phyloP scores from a whole-genome alignment of 139 green algal genomes.

The Closterium sp. region DNA sequence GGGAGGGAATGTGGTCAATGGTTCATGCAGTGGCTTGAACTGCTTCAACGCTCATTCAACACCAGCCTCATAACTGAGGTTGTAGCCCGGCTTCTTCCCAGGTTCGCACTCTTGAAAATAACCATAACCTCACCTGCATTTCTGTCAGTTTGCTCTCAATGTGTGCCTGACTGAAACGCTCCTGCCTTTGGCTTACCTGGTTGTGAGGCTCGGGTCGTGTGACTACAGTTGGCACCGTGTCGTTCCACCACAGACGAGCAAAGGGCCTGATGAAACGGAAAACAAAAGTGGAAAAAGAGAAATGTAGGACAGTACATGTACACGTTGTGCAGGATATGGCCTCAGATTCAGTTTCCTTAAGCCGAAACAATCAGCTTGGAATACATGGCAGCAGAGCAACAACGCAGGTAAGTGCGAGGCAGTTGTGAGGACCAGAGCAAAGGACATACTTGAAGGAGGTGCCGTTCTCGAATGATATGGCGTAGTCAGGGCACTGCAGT shows the following conservation, averaged over 20 bases:
- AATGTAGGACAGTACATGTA: constrained; percentile 2
- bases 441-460: constrained; percentile 6
- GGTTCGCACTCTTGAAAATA: too few species aligned
- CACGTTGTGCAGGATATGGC: neutral
- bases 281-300: neutral
- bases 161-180: too few species aligned
- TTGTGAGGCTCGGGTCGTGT: constrained; percentile 83
- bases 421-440: neutral
- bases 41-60: too few species aligned
- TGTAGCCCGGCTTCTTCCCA: too few species aligned
- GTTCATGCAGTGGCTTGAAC: too few species aligned
- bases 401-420: neutral
- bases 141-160: too few species aligned
- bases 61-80: too few species aligned
- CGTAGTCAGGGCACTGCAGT: constrained; percentile 34
- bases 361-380: too few species aligned
- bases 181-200: constrained; percentile 40
- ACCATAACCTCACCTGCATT: too few species aligned
- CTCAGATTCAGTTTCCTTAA: too few species aligned
- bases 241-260: constrained; percentile 42
- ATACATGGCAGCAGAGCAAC: neutral
- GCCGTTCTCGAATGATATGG: constrained; percentile 15
- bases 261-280: constrained; percentile 29
- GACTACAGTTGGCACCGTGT: constrained; percentile 70
- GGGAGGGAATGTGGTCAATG: neutral